Conservation (phyloP, 1,139 yeast genomes). For the Suhomyces maxii region DNA sequence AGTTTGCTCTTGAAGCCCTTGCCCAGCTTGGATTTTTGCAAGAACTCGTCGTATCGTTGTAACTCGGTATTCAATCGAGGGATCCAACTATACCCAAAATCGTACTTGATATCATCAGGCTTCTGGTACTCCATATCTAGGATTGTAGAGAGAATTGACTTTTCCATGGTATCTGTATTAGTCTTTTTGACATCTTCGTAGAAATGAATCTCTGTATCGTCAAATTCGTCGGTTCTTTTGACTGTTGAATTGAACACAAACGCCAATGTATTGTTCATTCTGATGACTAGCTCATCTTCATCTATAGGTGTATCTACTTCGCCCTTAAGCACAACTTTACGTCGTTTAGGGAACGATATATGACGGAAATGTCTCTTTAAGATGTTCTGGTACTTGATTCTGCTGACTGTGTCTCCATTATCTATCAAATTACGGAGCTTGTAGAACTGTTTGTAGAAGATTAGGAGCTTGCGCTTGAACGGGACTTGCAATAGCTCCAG, state of each 20-base stretch:
- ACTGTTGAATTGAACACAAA: conserved; percentile 45
- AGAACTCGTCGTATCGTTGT: conserved; percentile 3
- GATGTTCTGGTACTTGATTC: conserved; percentile 20
- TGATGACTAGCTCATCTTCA: conserved; percentile 18
- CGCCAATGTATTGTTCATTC: conserved; percentile 36
- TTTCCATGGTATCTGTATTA: conserved; percentile 26
- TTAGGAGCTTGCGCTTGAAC: conserved; percentile 16
- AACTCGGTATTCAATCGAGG: conserved; percentile 5
- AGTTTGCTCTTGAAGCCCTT: conserved; percentile 4
- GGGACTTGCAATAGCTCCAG: conserved; percentile 6
- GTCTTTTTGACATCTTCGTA: conserved; percentile 22
- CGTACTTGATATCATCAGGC: conserved; percentile 33
- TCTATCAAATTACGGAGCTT: conserved; percentile 29
- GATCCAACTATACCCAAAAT: conserved; percentile 32
- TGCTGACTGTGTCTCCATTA: conserved; percentile 15
- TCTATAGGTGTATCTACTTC: conserved; percentile 7
- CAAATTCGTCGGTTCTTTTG: conserved; percentile 13
- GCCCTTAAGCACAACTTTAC: conserved; percentile 14
- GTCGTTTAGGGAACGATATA: conserved; percentile 22
- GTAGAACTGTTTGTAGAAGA: conserved; percentile 34
- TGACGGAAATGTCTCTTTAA: conserved; percentile 28
- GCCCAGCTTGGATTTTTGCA: background rate
- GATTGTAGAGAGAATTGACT: conserved; percentile 29
- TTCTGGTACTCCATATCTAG: conserved; percentile 30
- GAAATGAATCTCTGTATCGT: conserved; percentile 19